Conservation (phyloP, 306 rosid genomes). For the Gleditsia sinensis region DNA sequence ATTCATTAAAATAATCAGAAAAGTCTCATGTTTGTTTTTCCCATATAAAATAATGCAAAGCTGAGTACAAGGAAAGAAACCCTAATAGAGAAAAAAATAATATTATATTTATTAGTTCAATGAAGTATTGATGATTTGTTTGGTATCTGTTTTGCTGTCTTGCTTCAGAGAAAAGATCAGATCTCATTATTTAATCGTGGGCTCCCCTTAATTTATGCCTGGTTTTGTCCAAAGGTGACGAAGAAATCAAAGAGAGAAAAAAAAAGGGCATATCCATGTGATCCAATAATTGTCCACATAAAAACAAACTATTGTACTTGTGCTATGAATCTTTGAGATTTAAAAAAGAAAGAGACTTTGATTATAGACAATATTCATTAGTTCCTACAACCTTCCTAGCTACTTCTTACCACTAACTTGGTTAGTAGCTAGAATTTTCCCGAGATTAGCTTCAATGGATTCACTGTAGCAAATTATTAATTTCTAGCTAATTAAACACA, state of each 20-base stretch:
- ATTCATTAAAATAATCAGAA: not conserved
- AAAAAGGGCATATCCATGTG: constrained; percentile 33
- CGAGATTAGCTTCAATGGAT: not conserved
- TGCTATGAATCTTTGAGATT: not conserved
- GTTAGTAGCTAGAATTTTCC: not conserved
- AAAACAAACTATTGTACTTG: constrained; percentile 33
- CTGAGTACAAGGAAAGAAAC: constrained; percentile 16
- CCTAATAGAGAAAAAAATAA: not conserved
- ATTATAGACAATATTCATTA: not conserved
- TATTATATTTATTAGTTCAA: not conserved
- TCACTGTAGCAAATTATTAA: not conserved
- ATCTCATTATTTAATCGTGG: constrained; percentile 33
- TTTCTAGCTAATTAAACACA: not conserved
- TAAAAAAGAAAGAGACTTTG: not conserved
- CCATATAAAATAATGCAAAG: constrained; percentile 10
- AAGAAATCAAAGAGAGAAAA: not conserved
- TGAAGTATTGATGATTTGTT: constrained; percentile 24
- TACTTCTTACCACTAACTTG: constrained; percentile 8
- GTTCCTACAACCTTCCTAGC: constrained; percentile 1
- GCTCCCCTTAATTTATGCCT: constrained; percentile 24
- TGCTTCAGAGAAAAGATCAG: constrained; percentile 35
- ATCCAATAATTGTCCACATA: constrained; percentile 36
- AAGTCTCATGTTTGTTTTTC: not conserved
- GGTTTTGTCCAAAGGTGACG: not conserved
- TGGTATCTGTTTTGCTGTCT: constrained; percentile 30